Percentiles rank a stretch among this genome's conserved stretches.
Evolutionary conservation across 2,329 filamentous ascomycete species (phyloP).

Genomic region (Verticillium nonalfalfae): DNA sequence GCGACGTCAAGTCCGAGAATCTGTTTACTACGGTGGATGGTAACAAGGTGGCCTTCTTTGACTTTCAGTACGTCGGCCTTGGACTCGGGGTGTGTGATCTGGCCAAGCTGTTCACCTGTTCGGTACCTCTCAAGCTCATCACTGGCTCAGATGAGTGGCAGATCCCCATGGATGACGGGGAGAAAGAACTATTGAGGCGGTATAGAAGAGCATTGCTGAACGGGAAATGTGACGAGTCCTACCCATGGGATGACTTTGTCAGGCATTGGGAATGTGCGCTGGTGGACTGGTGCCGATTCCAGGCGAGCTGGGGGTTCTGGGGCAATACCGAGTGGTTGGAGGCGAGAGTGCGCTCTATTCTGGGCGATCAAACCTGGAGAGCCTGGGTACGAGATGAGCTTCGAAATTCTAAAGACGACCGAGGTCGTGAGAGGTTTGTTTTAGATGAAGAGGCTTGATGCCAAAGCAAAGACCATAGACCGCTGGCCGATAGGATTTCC

Average conservation of each 20-base stretch:
- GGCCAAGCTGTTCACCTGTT: conserved; percentile 62
- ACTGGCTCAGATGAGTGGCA: conserved; percentile 22
- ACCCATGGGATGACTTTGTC: conserved; percentile 47
- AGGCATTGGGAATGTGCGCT: conserved; percentile 61
- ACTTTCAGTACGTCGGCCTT: conserved; percentile 63
- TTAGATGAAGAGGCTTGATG: too few relatives aligned
- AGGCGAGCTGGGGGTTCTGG: conserved; percentile 57
- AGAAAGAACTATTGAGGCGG: conserved; percentile 40
- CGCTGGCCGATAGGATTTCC: too few relatives aligned
- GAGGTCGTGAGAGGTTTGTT: too few relatives aligned
- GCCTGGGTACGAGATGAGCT: conserved; percentile 30
- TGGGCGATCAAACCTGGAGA: conserved; percentile 36
- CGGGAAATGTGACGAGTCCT: conserved; percentile 22
- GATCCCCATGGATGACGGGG: conserved; percentile 43
- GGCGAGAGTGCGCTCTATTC: conserved; percentile 43
- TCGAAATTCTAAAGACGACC: neutral
- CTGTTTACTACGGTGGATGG: conserved; percentile 49
- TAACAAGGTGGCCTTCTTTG: conserved; percentile 54
- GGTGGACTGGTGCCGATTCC: conserved; percentile 61
- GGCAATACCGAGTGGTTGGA: conserved; percentile 53
- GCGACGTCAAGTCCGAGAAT: conserved; percentile 66
- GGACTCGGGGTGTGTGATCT: conserved; percentile 61
- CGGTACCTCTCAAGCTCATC: conserved; percentile 50
- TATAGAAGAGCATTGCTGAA: conserved; percentile 37
- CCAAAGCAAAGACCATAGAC: too few relatives aligned